Evolutionary conservation across 768 basidiomycete species (phyloP), one percentile per base, ranked within the genome.

Genomic region (Lentinula raphanica): DNA sequence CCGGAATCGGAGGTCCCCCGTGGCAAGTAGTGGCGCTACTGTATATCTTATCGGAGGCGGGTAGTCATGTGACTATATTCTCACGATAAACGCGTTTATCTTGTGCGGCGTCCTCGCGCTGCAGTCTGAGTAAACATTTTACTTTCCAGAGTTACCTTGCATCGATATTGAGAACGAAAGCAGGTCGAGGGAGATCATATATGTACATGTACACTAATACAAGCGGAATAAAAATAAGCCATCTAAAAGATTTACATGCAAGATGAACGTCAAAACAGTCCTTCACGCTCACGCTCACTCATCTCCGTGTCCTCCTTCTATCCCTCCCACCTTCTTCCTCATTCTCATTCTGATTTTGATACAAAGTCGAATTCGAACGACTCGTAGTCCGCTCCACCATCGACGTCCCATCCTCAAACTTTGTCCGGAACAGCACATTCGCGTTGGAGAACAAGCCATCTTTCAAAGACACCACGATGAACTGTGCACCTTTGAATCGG

Each of bases 381-480:
- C 87, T 82, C 8, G 77, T 85, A 0, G 89, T 91, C 54, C 90
- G 78, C 68, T 96, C 92, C 25, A 96, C 93, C 54, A 96, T 79
- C 23, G 87, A 91, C 4, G 94, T 98, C 3, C 95, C 96, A 66
- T 99, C 94, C 29, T 92, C 80, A 78, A 98, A 98, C 54, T 90
- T 83, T 13, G 95, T 90, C 32, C 87, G 82, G 80, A 98, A 99
- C 31, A 98, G 76, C 12, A 94, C 95, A 66, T 99, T 98, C 38
- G 96, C 97, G 64, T 98, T 98, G 8, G 93, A 94, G 75, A 98
- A 98, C 45, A 98, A 77, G 5, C 96, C 96, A 66, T 98, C 97
- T 72, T 98, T 98, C 57, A 98, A 77, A 19, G 89, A 92, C 58
- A 98, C 96, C 50, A 98, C 97, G 66, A 98, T 97, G 74, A 98